Percentiles rank a stretch among this genome's conserved stretches.
phyloP scores from a whole-genome alignment of 306 rosid genomes.

The Pterocarpus macrocarpus region DNA sequence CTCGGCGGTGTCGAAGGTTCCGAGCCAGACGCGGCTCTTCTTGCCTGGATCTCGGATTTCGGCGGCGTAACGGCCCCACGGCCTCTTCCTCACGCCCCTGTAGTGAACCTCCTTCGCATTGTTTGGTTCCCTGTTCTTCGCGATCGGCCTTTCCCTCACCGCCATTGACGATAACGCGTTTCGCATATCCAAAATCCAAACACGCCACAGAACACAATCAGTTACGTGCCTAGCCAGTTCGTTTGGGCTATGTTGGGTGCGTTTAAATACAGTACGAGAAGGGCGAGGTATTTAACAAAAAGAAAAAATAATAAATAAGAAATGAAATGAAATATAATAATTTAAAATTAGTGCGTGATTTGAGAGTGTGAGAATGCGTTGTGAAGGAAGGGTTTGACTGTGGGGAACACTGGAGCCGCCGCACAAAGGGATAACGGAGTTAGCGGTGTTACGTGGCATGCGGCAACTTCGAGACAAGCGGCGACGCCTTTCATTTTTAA shows the following conservation, averaged over 20 bases:
- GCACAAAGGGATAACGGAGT: too few relatives aligned
- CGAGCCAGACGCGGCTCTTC: constrained; percentile 70
- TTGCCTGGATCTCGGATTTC: constrained; percentile 67
- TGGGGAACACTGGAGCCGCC: background rate
- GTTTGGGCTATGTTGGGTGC: background rate
- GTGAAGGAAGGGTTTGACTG: background rate
- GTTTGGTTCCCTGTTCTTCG: constrained; percentile 21
- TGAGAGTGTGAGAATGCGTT: too few relatives aligned
- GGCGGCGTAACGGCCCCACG: constrained; percentile 73
- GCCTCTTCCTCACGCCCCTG: constrained; percentile 64
- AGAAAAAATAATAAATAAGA: background rate
- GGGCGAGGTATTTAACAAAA: background rate
- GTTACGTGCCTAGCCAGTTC: background rate
- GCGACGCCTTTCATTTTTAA: constrained; percentile 11
- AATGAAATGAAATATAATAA: too few relatives aligned
- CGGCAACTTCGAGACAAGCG: constrained; percentile 66
- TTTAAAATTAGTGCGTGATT: too few relatives aligned
- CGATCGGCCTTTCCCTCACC: constrained; percentile 9
- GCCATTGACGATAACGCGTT: constrained; percentile 42
- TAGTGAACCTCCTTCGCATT: constrained; percentile 53
- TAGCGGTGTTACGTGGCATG: constrained; percentile 55
- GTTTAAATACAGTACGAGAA: background rate
- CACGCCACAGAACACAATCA: background rate
- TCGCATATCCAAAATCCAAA: constrained; percentile 19
- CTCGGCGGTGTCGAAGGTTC: constrained; percentile 68